Conservation (phyloP, 176 grass and related monocot species). For the Urochloa ruziziensis region DNA sequence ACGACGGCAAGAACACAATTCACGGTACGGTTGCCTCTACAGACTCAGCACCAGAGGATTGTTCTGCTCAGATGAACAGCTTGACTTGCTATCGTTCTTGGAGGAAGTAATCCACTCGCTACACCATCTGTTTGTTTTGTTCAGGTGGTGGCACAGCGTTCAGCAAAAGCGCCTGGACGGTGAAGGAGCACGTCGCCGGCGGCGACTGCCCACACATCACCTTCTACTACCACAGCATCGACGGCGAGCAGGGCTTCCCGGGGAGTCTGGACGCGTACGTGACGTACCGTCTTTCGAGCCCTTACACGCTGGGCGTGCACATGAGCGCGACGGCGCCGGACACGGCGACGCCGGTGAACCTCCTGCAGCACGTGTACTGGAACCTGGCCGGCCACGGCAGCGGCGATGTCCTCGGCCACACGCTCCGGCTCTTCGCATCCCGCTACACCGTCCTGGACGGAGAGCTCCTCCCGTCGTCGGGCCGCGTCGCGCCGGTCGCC, state of each 20-base stretch:
- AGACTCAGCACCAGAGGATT: too few relatives aligned
- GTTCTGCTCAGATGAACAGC: not conserved
- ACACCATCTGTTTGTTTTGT: too few relatives aligned
- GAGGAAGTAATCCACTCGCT: too few relatives aligned
- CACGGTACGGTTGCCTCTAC: constrained; percentile 46
- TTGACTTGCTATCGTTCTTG: not conserved
- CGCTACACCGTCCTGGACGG: constrained; percentile 40
- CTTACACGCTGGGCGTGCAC: constrained; percentile 52
- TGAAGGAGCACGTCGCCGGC: constrained; percentile 58
- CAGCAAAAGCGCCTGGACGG: constrained; percentile 66
- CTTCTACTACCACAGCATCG: constrained; percentile 69
- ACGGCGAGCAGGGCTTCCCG: constrained; percentile 83
- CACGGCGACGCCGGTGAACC: constrained; percentile 77
- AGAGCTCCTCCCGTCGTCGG: constrained; percentile 61
- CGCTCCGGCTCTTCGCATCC: constrained; percentile 61
- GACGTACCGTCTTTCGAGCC: constrained; percentile 60
- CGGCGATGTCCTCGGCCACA: constrained; percentile 62
- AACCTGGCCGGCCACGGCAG: constrained; percentile 68
- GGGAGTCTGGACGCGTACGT: constrained; percentile 71
- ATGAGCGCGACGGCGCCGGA: constrained; percentile 51
- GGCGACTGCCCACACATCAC: constrained; percentile 70
- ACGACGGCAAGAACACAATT: constrained; percentile 66
- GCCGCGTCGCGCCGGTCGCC: constrained; percentile 38
- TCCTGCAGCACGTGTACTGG: constrained; percentile 70
- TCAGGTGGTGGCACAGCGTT: constrained; percentile 74